These are phyloP conservation scores for Cercospora janseana DNA, from an alignment of 2,329 filamentous ascomycete genomes.

Conservation along the genomic window DNA sequence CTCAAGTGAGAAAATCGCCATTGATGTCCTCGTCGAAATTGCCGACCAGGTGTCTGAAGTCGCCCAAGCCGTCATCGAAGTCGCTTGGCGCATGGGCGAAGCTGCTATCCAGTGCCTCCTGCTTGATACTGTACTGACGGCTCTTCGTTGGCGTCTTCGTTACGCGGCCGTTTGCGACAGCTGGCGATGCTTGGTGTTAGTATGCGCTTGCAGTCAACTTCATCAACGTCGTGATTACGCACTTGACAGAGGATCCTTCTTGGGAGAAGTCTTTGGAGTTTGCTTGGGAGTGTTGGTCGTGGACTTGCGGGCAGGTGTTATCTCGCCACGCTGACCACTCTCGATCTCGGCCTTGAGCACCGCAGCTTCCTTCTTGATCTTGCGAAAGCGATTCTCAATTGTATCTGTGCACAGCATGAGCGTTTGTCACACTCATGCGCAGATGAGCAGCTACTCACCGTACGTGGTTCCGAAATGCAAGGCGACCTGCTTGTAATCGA, in stretches of 20 bases:
- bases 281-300: slow-evolving; percentile 27
- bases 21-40: slow-evolving; percentile 8
- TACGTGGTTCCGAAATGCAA: slow-evolving; percentile 49
- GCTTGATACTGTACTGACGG: slow-evolving; percentile 31
- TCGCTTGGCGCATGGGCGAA: slow-evolving; percentile 1
- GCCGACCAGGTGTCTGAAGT: slow-evolving; percentile 1
- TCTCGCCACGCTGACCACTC: slow-evolving; percentile 26
- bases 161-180: slow-evolving; percentile 30
- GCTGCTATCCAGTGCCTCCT: slow-evolving; percentile 22
- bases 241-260: slow-evolving; percentile 26
- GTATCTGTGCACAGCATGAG: slow-evolving; percentile 33
- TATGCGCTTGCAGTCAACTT: not conserved
- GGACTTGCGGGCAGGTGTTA: slow-evolving; percentile 18
- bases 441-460: slow-evolving; percentile 14
- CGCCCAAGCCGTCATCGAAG: slow-evolving; percentile 11
- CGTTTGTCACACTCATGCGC: not conserved
- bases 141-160: slow-evolving; percentile 26
- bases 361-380: slow-evolving; percentile 44
- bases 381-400: slow-evolving; percentile 49
- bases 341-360: slow-evolving; percentile 31
- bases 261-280: slow-evolving; percentile 24
- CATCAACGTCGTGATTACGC: not conserved
- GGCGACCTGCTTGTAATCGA: slow-evolving; percentile 47
- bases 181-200: slow-evolving; percentile 8
- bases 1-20: slow-evolving; percentile 2